Base-by-base conservation (phyloP, 768 basidiomycete species). In the Russula sp. region DNA sequence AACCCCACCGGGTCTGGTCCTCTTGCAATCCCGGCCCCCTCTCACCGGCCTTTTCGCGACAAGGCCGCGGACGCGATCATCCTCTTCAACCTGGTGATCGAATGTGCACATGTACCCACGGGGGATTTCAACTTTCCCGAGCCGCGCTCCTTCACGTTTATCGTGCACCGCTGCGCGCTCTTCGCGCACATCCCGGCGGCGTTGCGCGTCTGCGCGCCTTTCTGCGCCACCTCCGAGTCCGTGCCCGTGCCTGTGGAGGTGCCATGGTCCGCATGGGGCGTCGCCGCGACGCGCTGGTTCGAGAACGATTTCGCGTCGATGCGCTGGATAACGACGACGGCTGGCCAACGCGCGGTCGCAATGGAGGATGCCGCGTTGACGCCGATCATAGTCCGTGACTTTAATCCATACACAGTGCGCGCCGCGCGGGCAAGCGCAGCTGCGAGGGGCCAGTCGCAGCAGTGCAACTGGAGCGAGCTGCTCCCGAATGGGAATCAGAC, bases 301-400 rank as follows among this genome's bases (percentile, higher is more conserved):
- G 62, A 67, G 18, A 62, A 61, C 51, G 69, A 71, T 35, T 62
- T 59, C 11, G 55, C 64, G 2, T 63, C 67, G 13, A 67, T 66
- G 47, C 69, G 70, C 10, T 74, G 73, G 73, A 73, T 74, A 59
- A 73, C 73, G 51, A 71, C 71, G 34, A 72, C 71, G 4, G 71
- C 70, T 27, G 73, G 73, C 10, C 72, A 74, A 58, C 70, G 73
- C 31, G 68, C 65, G 44, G 68, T 72, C 57, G 53, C 51, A 8
- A 57, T 62, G 52, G 60, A 62, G 13, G 59, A 63, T 6, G 42
- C 32, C 31, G 7, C 3, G 10, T 34, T 42, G 31, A 51, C 66
- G 2, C 63, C 61, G 4, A 65, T 70, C 55, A 51, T 57, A 18
- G 66, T 71, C 39, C 62, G 57, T 51, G 72, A 73, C 64, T 72